Evolutionary conservation across 2,329 filamentous ascomycete genomes (phyloP).

Genomic region (Colletotrichum lentis): DNA sequence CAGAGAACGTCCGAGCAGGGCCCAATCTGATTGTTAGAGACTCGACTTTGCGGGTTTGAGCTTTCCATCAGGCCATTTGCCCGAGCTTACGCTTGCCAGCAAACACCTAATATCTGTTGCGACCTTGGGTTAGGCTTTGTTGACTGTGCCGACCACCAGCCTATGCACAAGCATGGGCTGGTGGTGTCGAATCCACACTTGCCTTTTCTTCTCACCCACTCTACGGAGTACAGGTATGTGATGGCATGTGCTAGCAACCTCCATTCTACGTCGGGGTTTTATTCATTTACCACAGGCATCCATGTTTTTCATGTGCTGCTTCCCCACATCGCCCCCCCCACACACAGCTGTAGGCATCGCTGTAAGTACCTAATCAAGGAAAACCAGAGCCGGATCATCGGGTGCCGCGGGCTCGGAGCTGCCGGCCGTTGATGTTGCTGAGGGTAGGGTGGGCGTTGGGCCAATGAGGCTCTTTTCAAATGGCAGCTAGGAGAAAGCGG

Average conservation of each 20-base stretch:
- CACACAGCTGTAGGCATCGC: conserved; percentile 7
- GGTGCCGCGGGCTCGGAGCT: conserved; percentile 25
- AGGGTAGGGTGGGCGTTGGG: neutral
- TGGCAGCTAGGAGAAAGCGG: conserved; percentile 5
- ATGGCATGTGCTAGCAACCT: neutral
- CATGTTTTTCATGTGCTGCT: neutral
- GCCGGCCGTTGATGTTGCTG: conserved; percentile 12
- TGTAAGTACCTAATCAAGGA: conserved; percentile 4
- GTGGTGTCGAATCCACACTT: neutral
- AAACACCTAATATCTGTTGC: conserved; percentile 20
- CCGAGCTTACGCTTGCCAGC: conserved; percentile 27
- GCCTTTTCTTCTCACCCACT: neutral
- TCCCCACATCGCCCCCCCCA: neutral
- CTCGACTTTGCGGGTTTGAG: conserved; percentile 21
- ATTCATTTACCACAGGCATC: too few species aligned
- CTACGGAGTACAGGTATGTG: too few species aligned
- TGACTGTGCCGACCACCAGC: neutral
- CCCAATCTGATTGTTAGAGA: neutral
- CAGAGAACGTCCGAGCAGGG: conserved; percentile 26
- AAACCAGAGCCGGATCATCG: conserved; percentile 30
- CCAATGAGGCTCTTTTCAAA: conserved; percentile 17
- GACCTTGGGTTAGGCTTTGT: conserved; percentile 13
- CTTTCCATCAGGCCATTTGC: conserved; percentile 30
- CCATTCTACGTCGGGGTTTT: neutral
- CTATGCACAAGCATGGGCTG: conserved; percentile 2